Percentiles rank a stretch among this genome's conserved stretches.
phyloP scores from a whole-genome alignment of 495 filamentous ascomycete species.

The Aspergillus bridgeri region DNA sequence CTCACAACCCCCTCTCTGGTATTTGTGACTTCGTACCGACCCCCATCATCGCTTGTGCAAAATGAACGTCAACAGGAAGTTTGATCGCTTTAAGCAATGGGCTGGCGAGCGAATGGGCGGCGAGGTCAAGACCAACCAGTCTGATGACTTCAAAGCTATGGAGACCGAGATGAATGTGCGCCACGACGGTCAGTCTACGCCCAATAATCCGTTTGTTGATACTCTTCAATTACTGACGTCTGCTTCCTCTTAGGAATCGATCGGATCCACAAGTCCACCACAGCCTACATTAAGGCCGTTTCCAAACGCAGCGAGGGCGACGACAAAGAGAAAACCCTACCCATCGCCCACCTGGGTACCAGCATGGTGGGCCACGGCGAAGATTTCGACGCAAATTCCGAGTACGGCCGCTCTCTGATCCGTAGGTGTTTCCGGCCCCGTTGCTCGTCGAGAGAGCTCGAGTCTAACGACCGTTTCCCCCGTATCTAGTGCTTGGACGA shows the following conservation, averaged over 20 bases:
- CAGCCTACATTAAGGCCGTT: slow-evolving; percentile 82
- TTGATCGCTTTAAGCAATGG: slow-evolving; percentile 98
- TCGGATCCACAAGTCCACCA: slow-evolving; percentile 86
- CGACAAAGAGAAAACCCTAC: slow-evolving; percentile 80
- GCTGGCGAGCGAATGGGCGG: slow-evolving; percentile 95
- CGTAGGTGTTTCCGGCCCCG: slow-evolving; percentile 45
- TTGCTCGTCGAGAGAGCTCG: background rate
- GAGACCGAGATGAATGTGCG: slow-evolving; percentile 91
- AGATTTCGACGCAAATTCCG: slow-evolving; percentile 87
- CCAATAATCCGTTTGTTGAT: too few relatives aligned
- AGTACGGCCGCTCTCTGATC: slow-evolving; percentile 86
- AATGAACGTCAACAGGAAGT: slow-evolving; percentile 95
- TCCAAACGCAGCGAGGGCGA: slow-evolving; percentile 81
- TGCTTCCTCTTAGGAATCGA: slow-evolving; percentile 67
- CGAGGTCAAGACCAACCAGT: slow-evolving; percentile 82
- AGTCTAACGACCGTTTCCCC: slow-evolving; percentile 9
- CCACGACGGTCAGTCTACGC: slow-evolving; percentile 67
- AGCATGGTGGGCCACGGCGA: slow-evolving; percentile 91
- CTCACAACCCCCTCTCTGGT: too few relatives aligned
- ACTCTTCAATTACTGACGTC: slow-evolving; percentile 11
- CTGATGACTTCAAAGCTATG: slow-evolving; percentile 90
- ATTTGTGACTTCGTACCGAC: background rate
- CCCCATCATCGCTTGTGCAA: slow-evolving; percentile 17
- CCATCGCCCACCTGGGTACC: slow-evolving; percentile 75
- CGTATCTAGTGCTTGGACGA: slow-evolving; percentile 64